A percentile compares a stretch with the other conserved stretches of the same genome.
These are phyloP conservation scores for Isatis tinctoria DNA, from an alignment of 345 rosid genomes.

Conservation along the genomic window DNA sequence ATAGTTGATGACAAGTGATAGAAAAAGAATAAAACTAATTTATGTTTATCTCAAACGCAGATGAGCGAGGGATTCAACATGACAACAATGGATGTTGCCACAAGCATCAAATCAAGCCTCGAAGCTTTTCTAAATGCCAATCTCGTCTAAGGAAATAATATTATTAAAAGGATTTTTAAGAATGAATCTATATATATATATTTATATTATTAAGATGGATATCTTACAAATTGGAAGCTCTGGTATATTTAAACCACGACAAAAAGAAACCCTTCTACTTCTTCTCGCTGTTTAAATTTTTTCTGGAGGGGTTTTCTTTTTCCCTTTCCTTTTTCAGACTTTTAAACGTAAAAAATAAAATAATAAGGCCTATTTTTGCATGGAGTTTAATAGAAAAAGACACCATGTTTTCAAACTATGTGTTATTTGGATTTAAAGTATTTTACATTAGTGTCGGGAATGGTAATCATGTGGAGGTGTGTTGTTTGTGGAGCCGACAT, in stretches of 20 bases:
- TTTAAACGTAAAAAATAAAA: neutral
- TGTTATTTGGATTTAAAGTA: neutral
- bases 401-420: neutral
- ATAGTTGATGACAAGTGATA: neutral
- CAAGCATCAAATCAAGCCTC: conserved; percentile 13
- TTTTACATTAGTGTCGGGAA: neutral
- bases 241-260: neutral
- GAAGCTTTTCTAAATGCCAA: neutral
- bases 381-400: neutral
- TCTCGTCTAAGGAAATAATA: neutral
- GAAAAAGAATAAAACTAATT: neutral
- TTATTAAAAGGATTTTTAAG: too few species aligned
- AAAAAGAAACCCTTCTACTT: neutral
- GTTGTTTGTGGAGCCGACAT: neutral
- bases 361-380: neutral
- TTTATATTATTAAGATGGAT: neutral
- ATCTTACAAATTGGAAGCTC: neutral
- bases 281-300: neutral
- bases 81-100: conserved; percentile 4
- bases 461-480: neutral
- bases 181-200: too few species aligned
- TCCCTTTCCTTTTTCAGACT: neutral
- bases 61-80: conserved; percentile 7
- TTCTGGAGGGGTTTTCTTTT: neutral
- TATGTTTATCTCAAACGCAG: neutral